Evolutionary conservation across 192 early-diverging fungal genomes (phyloP), one percentile per base, ranked within the genome.

Genomic region (Coemansia sp.): DNA sequence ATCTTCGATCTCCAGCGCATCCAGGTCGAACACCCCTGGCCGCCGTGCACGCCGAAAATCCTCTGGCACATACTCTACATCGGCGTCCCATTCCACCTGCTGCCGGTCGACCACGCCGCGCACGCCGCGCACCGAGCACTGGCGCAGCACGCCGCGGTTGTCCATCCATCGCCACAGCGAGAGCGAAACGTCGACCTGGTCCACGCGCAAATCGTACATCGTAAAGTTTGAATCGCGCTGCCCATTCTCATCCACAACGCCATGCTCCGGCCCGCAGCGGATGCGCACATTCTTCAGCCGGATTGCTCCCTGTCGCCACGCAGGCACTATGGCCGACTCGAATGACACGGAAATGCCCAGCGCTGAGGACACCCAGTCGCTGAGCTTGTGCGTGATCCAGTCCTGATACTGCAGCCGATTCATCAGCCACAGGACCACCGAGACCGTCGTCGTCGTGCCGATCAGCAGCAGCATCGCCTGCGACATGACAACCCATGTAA

Each of bases 131-230:
- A 98, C 59, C 22, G 75, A 84, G 20, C 87, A 88, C 73, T 83
- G 86, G 54, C 90, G 82, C 10, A 98, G 82, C 15, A 92, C 55
- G 8, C 88, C 87, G 43, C 82, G 85, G 23, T 92, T 91, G 53
- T 95, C 91, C 48, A 94, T 78, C 88, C 89, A 94, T 34, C 90
- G 78, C 81, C 90, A 90, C 10, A 95, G 75, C 35, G 83, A 88
- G 13, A 98, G 64, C 4, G 88, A 84, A 5, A 95, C 84, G 35
- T 95, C 88, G 6, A 97, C 80, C 14, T 83, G 76, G 40, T 91
- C 79, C 25, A 94, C 80, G 10, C 79, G 83, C 24, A 95, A 36
- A 47, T 95, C 90, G 70, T 89, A 98, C 78, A 83, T 86, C 20
- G 91, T 89, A 72, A 89, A 95, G 67, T 93, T 93, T 3, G 72